Conservation (phyloP, 495 filamentous ascomycete species). For the Cudoniella acicularis region DNA sequence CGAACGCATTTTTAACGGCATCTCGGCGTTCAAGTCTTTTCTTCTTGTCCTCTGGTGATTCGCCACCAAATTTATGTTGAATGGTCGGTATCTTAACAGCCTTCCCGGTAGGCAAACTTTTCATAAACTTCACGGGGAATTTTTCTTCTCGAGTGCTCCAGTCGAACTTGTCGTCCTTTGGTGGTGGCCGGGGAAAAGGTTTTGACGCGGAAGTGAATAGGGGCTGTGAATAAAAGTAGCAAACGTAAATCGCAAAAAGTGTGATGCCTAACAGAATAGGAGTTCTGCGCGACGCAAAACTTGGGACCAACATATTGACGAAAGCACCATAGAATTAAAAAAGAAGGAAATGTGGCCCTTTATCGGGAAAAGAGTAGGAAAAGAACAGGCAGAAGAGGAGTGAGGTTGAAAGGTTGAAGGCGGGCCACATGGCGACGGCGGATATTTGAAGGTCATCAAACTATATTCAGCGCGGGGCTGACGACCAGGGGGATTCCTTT, state of each 20-base stretch:
- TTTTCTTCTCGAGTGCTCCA: neutral
- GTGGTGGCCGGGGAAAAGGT: neutral
- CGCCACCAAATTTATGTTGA: neutral
- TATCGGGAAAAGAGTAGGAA: too few species aligned
- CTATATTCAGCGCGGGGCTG: too few species aligned
- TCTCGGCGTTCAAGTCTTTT: neutral
- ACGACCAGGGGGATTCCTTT: too few species aligned
- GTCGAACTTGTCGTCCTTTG: neutral
- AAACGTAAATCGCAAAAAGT: neutral
- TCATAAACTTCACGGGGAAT: neutral
- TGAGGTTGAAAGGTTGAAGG: too few species aligned
- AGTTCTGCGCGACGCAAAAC: neutral
- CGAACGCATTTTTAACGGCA: slow-evolving; percentile 50
- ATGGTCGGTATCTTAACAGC: neutral
- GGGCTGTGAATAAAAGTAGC: neutral
- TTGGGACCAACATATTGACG: neutral
- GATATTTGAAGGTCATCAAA: too few species aligned
- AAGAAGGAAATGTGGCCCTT: too few species aligned
- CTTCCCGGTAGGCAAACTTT: neutral
- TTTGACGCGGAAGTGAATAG: neutral
- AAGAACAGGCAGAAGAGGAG: too few species aligned
- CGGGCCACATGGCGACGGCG: too few species aligned
- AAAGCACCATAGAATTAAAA: too few species aligned
- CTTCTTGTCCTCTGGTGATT: neutral
- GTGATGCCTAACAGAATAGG: neutral